phyloP scores from a whole-genome alignment of 75 land plant species.

The Sequoia sempervirens region DNA sequence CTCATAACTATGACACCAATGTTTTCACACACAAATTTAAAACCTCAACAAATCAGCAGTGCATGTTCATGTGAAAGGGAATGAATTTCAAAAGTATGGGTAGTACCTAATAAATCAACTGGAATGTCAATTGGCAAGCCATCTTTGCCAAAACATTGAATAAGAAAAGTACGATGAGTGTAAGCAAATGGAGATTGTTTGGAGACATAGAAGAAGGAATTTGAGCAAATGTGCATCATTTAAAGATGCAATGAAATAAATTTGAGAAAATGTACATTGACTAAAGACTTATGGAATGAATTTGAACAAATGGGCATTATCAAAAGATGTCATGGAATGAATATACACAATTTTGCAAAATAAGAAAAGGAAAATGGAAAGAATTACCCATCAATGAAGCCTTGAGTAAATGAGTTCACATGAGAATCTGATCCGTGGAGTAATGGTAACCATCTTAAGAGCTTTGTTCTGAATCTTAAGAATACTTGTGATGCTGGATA shows the following conservation, averaged over 20 bases:
- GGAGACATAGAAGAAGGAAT: too few relatives aligned
- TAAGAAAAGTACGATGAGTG: too few relatives aligned
- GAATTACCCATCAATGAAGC: constrained; percentile 55
- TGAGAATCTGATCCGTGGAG: constrained; percentile 55
- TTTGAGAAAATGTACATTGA: background rate
- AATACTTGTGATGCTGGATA: constrained; percentile 31
- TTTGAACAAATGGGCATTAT: background rate
- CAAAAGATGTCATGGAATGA: background rate
- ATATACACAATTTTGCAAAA: background rate
- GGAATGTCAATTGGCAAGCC: background rate
- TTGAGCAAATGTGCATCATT: background rate
- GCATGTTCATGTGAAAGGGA: background rate
- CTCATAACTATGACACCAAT: too few relatives aligned
- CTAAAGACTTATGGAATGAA: background rate
- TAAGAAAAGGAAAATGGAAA: background rate
- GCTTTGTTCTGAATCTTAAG: constrained; percentile 23
- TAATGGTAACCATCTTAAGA: constrained; percentile 24
- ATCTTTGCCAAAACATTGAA: background rate
- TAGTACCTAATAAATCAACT: background rate
- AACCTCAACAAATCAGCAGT: background rate
- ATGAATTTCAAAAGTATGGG: background rate
- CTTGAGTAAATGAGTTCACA: constrained; percentile 45
- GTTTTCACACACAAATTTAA: background rate
- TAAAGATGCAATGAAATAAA: background rate
- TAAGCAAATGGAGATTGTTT: too few relatives aligned